These are phyloP conservation scores for Colletotrichum lindemuthianum DNA, from an alignment of 2,329 filamentous ascomycete species.

Conservation along the genomic window DNA sequence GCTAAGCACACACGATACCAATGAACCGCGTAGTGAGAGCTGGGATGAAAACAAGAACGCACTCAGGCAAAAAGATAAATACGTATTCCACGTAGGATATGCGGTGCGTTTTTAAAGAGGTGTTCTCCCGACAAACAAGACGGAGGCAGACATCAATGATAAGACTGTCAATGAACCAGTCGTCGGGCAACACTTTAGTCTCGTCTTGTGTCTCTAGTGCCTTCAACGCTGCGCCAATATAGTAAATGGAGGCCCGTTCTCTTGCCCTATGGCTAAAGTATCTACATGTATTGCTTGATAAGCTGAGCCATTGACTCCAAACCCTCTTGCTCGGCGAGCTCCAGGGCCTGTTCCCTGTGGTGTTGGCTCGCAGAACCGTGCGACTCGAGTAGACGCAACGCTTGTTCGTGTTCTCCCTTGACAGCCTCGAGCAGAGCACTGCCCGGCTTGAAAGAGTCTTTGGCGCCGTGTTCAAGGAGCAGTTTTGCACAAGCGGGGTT, in stretches of 20 bases:
- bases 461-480: conserved; percentile 9
- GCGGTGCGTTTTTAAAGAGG: no score
- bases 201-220: neutral
- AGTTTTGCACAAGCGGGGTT: conserved; percentile 1
- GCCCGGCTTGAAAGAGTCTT: neutral
- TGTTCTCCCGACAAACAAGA: no score
- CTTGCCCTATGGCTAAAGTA: neutral
- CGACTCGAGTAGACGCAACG: neutral
- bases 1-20: neutral
- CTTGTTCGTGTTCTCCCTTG: conserved; percentile 1
- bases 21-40: neutral
- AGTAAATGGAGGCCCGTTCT: neutral
- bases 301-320: conserved; percentile 7
- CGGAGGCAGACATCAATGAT: no score
- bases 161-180: neutral
- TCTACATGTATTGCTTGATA: conserved; percentile 2
- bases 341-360: neutral
- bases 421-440: conserved; percentile 11
- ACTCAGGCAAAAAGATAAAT: neutral
- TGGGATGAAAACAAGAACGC: neutral
- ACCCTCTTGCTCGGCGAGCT: conserved; percentile 2
- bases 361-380: neutral
- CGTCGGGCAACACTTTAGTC: neutral
- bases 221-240: neutral
- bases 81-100: neutral